Evolutionary conservation across 169 alveolate species (phyloP).

Genomic region (Eimeria necatrix): DNA sequence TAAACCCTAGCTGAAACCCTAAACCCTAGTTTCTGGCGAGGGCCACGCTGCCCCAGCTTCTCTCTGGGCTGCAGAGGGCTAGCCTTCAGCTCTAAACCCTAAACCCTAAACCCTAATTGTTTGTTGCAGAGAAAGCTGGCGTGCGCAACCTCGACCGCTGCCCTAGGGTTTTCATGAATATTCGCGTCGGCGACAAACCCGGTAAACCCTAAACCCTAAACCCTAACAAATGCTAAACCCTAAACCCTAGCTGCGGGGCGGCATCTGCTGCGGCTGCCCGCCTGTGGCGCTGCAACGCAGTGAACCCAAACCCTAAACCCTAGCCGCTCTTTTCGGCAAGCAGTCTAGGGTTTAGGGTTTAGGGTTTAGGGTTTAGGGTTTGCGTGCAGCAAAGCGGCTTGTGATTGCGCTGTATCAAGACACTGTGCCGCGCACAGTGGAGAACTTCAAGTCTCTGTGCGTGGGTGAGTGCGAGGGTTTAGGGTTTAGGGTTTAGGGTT

Average conservation of each 20-base stretch:
- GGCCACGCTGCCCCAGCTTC: background rate
- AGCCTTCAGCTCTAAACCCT: background rate
- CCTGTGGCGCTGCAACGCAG: too few relatives aligned
- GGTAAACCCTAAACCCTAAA: conserved; percentile 5
- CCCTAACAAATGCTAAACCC: too few relatives aligned
- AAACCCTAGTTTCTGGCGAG: too few relatives aligned
- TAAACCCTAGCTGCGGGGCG: too few relatives aligned
- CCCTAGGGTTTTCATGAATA: conserved; percentile 69
- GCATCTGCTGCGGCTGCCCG: too few relatives aligned
- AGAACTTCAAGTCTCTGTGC: conserved; percentile 92
- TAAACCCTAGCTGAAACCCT: too few relatives aligned
- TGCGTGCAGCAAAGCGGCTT: too few relatives aligned
- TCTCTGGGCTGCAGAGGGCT: background rate
- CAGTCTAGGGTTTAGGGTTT: background rate
- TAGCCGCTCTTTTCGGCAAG: too few relatives aligned
- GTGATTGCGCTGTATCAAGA: conserved; percentile 87
- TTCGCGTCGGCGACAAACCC: conserved; percentile 27
- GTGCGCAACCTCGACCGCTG: conserved; percentile 38
- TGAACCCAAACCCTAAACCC: too few relatives aligned
- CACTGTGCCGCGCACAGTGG: conserved; percentile 97
- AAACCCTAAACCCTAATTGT: background rate
- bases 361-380: background rate
- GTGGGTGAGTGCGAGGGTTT: conserved; percentile 31
- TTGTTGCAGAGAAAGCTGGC: conserved; percentile 59
- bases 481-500: background rate